phyloP scores from a whole-genome alignment of 163 green algal genomes.

The Scenedesmus sp. region DNA sequence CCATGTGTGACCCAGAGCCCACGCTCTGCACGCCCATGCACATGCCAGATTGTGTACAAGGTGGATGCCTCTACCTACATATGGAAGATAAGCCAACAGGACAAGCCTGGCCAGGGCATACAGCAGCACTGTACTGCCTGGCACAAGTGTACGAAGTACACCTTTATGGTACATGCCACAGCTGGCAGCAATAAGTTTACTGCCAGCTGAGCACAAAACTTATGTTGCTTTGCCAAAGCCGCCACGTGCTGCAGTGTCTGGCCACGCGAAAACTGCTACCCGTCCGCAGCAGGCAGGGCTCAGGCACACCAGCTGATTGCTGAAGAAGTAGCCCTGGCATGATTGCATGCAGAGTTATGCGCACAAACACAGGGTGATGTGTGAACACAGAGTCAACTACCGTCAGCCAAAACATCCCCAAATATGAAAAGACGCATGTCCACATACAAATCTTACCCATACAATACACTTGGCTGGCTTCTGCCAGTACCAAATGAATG shows the following conservation, averaged over 20 bases:
- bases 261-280: background rate
- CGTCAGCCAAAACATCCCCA: background rate
- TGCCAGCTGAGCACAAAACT: background rate
- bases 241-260: background rate
- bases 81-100: background rate
- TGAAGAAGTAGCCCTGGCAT: background rate
- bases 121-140: background rate
- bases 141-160: background rate
- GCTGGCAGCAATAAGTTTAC: background rate
- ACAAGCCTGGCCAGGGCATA: background rate
- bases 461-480: background rate
- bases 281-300: background rate
- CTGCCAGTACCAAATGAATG: background rate
- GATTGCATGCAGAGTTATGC: conserved; percentile 7
- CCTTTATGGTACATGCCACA: background rate
- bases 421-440: background rate
- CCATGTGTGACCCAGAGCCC: too few species aligned
- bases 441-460: background rate
- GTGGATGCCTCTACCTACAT: background rate
- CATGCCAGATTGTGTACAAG: background rate
- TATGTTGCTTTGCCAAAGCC: background rate
- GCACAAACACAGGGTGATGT: background rate
- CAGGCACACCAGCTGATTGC: background rate
- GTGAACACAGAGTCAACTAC: background rate
- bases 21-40: background rate